Percentiles rank a stretch among this genome's conserved stretches.
Conservation (phyloP, 768 basidiomycete genomes). For the Austroboletus eburneus region DNA sequence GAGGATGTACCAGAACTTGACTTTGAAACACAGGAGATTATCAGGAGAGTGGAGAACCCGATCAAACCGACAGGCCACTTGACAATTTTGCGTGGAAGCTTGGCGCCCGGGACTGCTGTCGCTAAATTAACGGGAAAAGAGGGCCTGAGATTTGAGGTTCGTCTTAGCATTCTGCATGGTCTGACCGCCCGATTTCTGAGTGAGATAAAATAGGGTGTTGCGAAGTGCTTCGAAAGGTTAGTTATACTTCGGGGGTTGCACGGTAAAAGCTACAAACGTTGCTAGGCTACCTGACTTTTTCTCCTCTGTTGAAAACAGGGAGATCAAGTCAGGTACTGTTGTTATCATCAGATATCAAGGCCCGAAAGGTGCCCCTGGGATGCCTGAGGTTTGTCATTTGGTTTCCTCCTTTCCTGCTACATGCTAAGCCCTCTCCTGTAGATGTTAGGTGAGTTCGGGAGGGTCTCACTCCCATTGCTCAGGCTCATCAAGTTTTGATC, state of each 20-base stretch:
- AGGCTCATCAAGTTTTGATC: constrained; percentile 9
- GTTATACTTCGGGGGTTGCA: background rate
- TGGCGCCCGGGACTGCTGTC: constrained; percentile 83
- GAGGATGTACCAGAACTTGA: constrained; percentile 69
- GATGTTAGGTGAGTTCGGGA: constrained; percentile 40
- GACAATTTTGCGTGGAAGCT: constrained; percentile 82
- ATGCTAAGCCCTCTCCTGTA: constrained; percentile 15
- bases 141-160: constrained; percentile 75
- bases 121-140: constrained; percentile 95
- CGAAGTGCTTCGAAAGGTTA: constrained; percentile 75
- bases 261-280: constrained; percentile 4
- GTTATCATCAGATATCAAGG: constrained; percentile 87
- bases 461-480: background rate
- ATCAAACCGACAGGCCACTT: constrained; percentile 87
- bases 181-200: background rate
- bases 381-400: constrained; percentile 62
- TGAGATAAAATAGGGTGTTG: constrained; percentile 49
- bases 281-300: constrained; percentile 65
- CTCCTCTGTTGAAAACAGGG: constrained; percentile 65
- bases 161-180: constrained; percentile 7
- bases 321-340: constrained; percentile 71
- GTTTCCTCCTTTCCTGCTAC: background rate
- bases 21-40: constrained; percentile 73
- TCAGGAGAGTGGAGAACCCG: constrained; percentile 67
- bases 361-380: constrained; percentile 87